phyloP scores from a whole-genome alignment of 1,284 basidiomycete species.

The Sporisorium scitamineum region DNA sequence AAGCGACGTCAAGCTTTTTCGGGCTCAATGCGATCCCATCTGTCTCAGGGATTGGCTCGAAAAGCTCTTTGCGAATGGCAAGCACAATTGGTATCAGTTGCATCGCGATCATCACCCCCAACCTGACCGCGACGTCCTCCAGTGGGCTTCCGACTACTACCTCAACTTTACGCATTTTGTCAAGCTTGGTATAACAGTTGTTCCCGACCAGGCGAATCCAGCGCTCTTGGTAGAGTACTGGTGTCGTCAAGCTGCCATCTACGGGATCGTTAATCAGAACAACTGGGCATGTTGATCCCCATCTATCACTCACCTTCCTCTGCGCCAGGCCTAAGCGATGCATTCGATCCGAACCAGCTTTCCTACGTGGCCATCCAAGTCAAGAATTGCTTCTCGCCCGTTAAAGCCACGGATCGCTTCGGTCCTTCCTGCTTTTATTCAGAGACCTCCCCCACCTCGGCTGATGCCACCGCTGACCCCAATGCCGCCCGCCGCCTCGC shows the following conservation, averaged over 20 bases:
- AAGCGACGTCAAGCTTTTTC: neutral
- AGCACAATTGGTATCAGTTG: no score
- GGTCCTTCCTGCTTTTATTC: neutral
- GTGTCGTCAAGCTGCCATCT: neutral
- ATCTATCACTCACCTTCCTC: neutral
- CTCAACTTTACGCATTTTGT: constrained; percentile 16
- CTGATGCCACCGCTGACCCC: neutral
- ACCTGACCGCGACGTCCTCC: neutral
- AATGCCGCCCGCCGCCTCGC: neutral
- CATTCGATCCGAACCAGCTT: constrained; percentile 10
- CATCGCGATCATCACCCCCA: neutral
- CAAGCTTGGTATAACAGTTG: neutral
- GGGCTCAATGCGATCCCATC: neutral
- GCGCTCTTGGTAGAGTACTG: neutral
- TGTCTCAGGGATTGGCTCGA: neutral
- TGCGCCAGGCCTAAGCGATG: neutral
- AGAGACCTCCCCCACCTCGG: neutral
- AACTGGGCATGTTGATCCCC: neutral
- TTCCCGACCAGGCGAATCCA: neutral
- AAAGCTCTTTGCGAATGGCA: neutral
- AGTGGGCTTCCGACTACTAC: constrained; percentile 12
- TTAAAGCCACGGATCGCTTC: neutral
- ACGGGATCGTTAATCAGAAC: neutral
- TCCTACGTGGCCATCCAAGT: constrained; percentile 9
- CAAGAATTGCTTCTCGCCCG: neutral